These are phyloP conservation scores for Ogataea degrootiae DNA, from an alignment of 805 yeast species.

Conservation along the genomic window DNA sequence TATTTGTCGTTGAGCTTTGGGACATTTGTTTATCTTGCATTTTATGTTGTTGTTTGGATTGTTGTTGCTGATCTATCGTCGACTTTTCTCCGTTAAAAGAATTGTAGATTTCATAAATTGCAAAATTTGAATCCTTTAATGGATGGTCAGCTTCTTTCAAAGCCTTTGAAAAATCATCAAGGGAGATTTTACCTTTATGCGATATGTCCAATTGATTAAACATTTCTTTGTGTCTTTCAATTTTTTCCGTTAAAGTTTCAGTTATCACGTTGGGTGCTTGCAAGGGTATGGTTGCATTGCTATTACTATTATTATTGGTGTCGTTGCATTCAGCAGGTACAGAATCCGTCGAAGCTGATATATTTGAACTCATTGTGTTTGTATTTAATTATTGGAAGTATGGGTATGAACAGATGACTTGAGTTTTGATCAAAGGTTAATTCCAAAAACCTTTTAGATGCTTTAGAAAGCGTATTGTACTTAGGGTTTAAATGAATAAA, in stretches of 20 bases:
- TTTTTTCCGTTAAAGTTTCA: conserved; percentile 19
- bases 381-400: neutral
- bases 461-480: too few relatives aligned
- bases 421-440: neutral
- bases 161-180: conserved; percentile 44
- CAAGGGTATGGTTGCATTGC: neutral
- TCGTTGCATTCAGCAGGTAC: neutral
- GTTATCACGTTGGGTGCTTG: neutral
- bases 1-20: neutral
- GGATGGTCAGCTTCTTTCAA: conserved; percentile 55
- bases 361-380: neutral
- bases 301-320: neutral
- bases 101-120: conserved; percentile 52
- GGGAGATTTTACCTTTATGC: conserved; percentile 44
- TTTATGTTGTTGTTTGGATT: too few relatives aligned
- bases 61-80: neutral
- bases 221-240: conserved; percentile 34
- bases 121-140: conserved; percentile 52
- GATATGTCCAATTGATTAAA: conserved; percentile 41
- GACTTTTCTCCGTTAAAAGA: conserved; percentile 43
- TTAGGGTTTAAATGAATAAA: too few relatives aligned
- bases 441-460: too few relatives aligned
- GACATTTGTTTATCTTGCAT: too few relatives aligned
- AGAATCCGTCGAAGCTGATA: neutral
- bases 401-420: neutral